Conservation (phyloP, 768 basidiomycete genomes). For the Trametes coccinea region DNA sequence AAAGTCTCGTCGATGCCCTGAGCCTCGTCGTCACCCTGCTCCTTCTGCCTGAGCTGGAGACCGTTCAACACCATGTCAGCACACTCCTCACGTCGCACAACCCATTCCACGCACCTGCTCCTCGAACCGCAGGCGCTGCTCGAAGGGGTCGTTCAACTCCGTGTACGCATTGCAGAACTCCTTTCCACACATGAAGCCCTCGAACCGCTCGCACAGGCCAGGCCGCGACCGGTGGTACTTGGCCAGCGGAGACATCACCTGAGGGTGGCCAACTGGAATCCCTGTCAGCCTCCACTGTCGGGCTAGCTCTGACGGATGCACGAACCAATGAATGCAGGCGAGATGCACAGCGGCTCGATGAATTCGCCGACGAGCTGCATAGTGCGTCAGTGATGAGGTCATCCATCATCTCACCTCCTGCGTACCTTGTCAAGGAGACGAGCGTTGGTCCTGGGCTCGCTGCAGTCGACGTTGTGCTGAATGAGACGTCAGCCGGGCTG, state of each 20-base stretch:
- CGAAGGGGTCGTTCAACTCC: constrained; percentile 98
- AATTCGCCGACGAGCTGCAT: constrained; percentile 91
- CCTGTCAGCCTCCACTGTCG: neutral
- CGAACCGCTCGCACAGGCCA: constrained; percentile 97
- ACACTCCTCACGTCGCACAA: neutral
- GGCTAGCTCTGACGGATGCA: neutral
- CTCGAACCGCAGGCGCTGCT: constrained; percentile 93
- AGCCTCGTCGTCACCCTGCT: constrained; percentile 95
- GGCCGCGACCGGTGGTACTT: constrained; percentile 98
- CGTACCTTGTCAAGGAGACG: constrained; percentile 90
- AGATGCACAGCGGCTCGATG: constrained; percentile 96
- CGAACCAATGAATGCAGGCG: constrained; percentile 91
- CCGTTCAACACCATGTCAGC: neutral
- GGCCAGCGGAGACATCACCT: constrained; percentile 99
- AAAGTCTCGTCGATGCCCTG: constrained; percentile 97
- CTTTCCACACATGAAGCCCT: constrained; percentile 97
- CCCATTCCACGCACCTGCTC: constrained; percentile 61
- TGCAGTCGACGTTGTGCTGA: constrained; percentile 94
- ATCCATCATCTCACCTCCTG: neutral
- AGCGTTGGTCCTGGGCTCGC: constrained; percentile 93
- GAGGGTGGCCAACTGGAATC: constrained; percentile 85
- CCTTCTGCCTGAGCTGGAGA: constrained; percentile 81
- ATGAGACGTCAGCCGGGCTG: neutral
- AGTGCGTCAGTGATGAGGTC: constrained; percentile 7
- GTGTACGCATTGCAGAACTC: constrained; percentile 99